Percentiles rank a stretch among this genome's conserved stretches.
Conservation (phyloP, 495 filamentous ascomycete genomes). For the Tuber calosporum region DNA sequence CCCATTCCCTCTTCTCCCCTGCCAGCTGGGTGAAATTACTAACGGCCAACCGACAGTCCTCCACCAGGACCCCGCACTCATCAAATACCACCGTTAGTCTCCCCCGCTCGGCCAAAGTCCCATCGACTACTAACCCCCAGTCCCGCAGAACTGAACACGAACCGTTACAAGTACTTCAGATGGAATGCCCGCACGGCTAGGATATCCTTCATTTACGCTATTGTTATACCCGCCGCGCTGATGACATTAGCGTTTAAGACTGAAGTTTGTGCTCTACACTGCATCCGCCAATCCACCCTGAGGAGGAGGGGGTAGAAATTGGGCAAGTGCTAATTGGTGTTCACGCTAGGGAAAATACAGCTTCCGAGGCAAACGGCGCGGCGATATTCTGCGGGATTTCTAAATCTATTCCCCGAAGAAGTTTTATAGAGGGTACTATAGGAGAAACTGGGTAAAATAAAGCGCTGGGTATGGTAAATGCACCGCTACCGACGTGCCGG, state of each 20-base stretch:
- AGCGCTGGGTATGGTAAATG: background rate
- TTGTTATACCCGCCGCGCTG: constrained; percentile 60
- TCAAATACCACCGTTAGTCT: constrained; percentile 65
- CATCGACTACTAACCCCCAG: constrained; percentile 8
- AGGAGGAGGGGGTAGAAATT: constrained; percentile 12
- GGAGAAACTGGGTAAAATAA: background rate
- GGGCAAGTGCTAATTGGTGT: constrained; percentile 4
- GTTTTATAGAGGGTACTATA: background rate
- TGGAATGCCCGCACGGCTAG: constrained; percentile 78
- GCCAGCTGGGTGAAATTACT: background rate
- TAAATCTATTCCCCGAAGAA: constrained; percentile 43
- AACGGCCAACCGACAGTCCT: constrained; percentile 42
- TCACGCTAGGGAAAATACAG: constrained; percentile 68
- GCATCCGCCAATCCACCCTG: background rate
- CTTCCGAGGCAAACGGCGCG: constrained; percentile 76
- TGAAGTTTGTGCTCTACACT: constrained; percentile 58
- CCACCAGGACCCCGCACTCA: constrained; percentile 69
- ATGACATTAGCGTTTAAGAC: constrained; percentile 64
- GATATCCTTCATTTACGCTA: constrained; percentile 66
- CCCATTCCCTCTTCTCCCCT: background rate
- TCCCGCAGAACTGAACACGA: constrained; percentile 64
- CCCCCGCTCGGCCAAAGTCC: constrained; percentile 22
- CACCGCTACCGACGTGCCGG: background rate
- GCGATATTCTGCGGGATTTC: constrained; percentile 70
- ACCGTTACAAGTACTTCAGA: constrained; percentile 91